These are phyloP conservation scores for Lactarius indigo DNA, from an alignment of 768 basidiomycete genomes.

Conservation along the genomic window DNA sequence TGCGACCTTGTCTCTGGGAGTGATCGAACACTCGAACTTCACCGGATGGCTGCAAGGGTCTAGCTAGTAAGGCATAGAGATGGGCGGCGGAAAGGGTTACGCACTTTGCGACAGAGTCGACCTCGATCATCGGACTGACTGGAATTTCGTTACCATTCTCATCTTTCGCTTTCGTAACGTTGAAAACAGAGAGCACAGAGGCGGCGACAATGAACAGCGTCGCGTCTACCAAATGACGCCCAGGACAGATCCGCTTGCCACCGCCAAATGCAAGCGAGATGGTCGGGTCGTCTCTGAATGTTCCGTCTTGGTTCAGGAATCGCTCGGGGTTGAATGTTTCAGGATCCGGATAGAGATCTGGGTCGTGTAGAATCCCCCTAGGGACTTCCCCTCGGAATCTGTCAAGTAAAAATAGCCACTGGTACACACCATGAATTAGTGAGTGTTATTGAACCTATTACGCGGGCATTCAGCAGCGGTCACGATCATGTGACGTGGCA, in stretches of 20 bases:
- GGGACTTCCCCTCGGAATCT: no score
- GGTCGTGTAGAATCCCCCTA: slow-evolving; percentile 1
- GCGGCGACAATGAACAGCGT: background rate
- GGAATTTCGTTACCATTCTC: slow-evolving; percentile 8
- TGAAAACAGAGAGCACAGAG: slow-evolving; percentile 4
- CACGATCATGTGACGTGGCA: no score
- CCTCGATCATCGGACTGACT: background rate
- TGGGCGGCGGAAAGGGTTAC: no score
- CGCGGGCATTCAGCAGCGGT: background rate
- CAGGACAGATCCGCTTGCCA: background rate
- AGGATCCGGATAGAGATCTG: background rate
- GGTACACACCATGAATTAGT: background rate
- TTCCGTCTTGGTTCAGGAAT: slow-evolving; percentile 18
- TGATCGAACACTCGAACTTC: no score
- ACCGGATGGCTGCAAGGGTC: no score
- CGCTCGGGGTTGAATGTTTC: slow-evolving; percentile 26
- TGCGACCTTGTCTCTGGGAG: no score
- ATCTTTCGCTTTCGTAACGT: slow-evolving; percentile 5
- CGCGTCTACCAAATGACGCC: background rate
- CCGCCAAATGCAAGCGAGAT: slow-evolving; percentile 9
- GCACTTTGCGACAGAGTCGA: background rate
- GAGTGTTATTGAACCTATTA: slow-evolving; percentile 16
- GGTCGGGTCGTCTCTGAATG: slow-evolving; percentile 14
- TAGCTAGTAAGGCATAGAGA: no score
- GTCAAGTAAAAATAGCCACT: no score